Percentiles rank a stretch among this genome's conserved stretches.
These are phyloP conservation scores for Fusarium mangiferae DNA, from an alignment of 2,329 filamentous ascomycete species.

Conservation along the genomic window DNA sequence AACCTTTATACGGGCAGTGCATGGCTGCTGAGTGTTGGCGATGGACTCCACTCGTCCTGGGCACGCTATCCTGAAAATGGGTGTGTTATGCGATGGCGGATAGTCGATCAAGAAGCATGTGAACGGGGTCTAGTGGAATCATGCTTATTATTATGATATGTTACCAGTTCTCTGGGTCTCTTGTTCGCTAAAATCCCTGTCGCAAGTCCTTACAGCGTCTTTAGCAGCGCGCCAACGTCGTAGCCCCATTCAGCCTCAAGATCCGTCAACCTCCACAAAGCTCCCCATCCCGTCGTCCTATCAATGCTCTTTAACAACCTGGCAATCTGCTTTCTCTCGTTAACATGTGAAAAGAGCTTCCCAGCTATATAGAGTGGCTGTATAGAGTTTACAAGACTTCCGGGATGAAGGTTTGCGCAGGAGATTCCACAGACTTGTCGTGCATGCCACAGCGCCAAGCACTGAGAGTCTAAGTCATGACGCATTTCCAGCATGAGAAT, in stretches of 20 bases:
- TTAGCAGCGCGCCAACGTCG: constrained; percentile 30
- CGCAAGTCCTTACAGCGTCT: background rate
- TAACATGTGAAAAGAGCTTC: constrained; percentile 57
- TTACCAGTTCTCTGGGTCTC: background rate
- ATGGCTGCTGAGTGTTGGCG: background rate
- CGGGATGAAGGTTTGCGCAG: constrained; percentile 59
- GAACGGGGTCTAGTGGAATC: background rate
- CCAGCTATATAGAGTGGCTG: constrained; percentile 64
- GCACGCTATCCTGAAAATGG: constrained; percentile 12
- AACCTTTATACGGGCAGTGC: background rate
- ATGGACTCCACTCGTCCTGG: background rate
- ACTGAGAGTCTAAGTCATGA: constrained; percentile 44
- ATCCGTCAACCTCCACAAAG: constrained; percentile 60
- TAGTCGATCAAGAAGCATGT: background rate
- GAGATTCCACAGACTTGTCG: constrained; percentile 63
- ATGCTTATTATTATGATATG: background rate
- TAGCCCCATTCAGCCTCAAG: constrained; percentile 53
- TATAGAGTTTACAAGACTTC: constrained; percentile 62
- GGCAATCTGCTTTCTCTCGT: constrained; percentile 49
- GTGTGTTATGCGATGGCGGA: constrained; percentile 17
- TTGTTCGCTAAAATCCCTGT: background rate
- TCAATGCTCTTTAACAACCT: constrained; percentile 58
- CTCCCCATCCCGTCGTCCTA: constrained; percentile 59
- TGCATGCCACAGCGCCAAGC: constrained; percentile 54
- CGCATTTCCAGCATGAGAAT: constrained; percentile 59